A percentile compares a stretch with the other conserved stretches of the same genome.
Conservation (phyloP, 2,329 filamentous ascomycete genomes). For the Didymella sp. region DNA sequence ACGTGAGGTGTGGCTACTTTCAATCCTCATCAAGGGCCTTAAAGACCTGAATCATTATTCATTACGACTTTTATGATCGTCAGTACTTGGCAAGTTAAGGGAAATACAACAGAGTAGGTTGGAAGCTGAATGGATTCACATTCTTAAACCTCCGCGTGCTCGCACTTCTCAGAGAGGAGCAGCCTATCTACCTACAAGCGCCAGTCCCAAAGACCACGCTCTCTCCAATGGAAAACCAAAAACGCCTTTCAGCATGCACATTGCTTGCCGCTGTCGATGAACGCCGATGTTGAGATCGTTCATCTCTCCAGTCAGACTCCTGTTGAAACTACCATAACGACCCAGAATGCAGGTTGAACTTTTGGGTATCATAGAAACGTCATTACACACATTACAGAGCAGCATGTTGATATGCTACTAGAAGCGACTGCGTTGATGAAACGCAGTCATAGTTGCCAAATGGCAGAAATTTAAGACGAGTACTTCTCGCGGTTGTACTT, state of each 20-base stretch:
- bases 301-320: slow-evolving; percentile 31
- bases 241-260: slow-evolving; percentile 20
- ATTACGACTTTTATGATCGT: neutral
- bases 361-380: slow-evolving; percentile 52
- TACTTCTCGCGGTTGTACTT: slow-evolving; percentile 96
- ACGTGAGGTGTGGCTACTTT: neutral
- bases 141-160: slow-evolving; percentile 16
- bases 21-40: neutral
- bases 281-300: slow-evolving; percentile 52
- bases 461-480: slow-evolving; percentile 59
- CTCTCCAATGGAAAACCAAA: slow-evolving; percentile 1
- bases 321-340: slow-evolving; percentile 40
- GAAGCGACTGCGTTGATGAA: slow-evolving; percentile 44
- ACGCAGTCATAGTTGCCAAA: slow-evolving; percentile 34
- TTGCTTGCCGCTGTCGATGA: slow-evolving; percentile 35
- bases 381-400: slow-evolving; percentile 51
- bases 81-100: neutral
- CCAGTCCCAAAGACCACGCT: neutral
- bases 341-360: slow-evolving; percentile 53
- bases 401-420: slow-evolving; percentile 50
- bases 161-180: neutral
- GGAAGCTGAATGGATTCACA: slow-evolving; percentile 19
- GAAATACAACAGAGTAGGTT: neutral
- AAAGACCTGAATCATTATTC: neutral
- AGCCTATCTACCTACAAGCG: slow-evolving; percentile 11